Conservation (phyloP, 2,329 filamentous ascomycete genomes). For the Curvularia eragrostidis region DNA sequence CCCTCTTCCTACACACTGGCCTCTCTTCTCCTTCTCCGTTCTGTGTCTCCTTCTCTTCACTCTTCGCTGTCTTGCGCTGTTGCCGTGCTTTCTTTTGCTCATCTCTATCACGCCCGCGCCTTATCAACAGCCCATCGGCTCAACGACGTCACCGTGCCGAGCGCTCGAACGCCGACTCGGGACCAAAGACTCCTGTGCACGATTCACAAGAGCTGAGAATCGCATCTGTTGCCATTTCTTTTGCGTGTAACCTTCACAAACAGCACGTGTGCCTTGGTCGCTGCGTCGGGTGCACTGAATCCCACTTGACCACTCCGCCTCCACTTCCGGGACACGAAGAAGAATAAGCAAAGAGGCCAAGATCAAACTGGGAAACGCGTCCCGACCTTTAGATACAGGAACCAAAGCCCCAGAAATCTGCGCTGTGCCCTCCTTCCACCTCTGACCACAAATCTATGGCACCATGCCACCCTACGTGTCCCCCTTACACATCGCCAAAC, state of each 20-base stretch:
- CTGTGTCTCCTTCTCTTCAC: conserved; percentile 1
- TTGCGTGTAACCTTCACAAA: background rate
- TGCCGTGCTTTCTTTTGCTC: conserved; percentile 6
- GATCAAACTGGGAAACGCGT: background rate
- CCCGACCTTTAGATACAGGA: background rate
- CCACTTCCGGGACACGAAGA: conserved; percentile 4
- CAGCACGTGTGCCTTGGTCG: conserved; percentile 37
- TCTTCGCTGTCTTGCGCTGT: conserved; percentile 4
- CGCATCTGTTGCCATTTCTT: background rate
- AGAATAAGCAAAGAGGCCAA: conserved; percentile 9
- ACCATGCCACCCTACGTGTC: conserved; percentile 48
- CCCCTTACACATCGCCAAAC: conserved; percentile 42
- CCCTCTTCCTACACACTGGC: conserved; percentile 1
- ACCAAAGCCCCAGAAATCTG: background rate
- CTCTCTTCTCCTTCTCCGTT: conserved; percentile 9
- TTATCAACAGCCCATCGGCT: conserved; percentile 14
- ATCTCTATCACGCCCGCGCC: conserved; percentile 12
- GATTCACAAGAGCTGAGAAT: background rate
- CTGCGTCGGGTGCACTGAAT: conserved; percentile 33
- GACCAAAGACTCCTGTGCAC: background rate
- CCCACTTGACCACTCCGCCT: conserved; percentile 34
- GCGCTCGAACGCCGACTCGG: conserved; percentile 7
- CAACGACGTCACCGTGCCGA: conserved; percentile 24
- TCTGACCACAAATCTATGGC: conserved; percentile 28
- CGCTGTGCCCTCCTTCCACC: conserved; percentile 14